Evolutionary conservation across 805 yeast species (phyloP), one percentile per base, ranked within the genome.

Genomic region (Metschnikowia santaceciliae): DNA sequence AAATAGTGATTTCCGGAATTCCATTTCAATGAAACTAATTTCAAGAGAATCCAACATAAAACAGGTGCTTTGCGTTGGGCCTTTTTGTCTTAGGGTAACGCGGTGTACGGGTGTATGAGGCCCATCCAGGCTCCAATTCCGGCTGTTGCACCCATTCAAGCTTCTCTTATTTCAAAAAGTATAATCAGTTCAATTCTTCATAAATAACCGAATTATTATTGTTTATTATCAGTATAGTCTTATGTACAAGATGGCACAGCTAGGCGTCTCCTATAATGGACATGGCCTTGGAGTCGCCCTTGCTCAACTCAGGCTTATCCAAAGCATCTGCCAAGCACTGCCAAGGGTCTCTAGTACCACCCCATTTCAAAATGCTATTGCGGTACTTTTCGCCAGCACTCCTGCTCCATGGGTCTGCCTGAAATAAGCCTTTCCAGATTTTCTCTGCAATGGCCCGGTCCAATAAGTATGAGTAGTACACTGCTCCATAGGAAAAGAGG

Each of bases 301-400:
- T 69, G 3, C 73, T 72, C 42, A 90, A 68, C 42, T 74, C 78
- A 0, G 82, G 82, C 32, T 79, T 75, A 47, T 84, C 90, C 47
- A 94, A 71, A 2, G 87, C 90, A 51, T 86, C 87, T 1, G 95
- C 88, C 15, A 94, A 71, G 62, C 96, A 84, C 19, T 74, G 72
- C 96, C 97, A 90, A 0, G 98, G 95, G 61, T 89, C 90, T 53
- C 82, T 77, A 2, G 95, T 81, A 0, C 99, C 99, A 20, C 99
- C 99, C 97, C 97, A 92, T 61, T 80, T 81, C 52, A 94, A 71
- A 0, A 94, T 84, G 51, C 82, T 77, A 32, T 81, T 70, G 57
- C 79, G 82, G 65, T 90, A 88, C 58, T 79, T 79, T 50, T 82
- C 85, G 17, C 99, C 99, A n/a, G 86, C 84, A 1, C 62, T 71